Percentiles rank a stretch among this genome's conserved stretches.
Evolutionary conservation across 371 early-diverging fungal genomes (phyloP).

Genomic region (Capillidium heterosporum): DNA sequence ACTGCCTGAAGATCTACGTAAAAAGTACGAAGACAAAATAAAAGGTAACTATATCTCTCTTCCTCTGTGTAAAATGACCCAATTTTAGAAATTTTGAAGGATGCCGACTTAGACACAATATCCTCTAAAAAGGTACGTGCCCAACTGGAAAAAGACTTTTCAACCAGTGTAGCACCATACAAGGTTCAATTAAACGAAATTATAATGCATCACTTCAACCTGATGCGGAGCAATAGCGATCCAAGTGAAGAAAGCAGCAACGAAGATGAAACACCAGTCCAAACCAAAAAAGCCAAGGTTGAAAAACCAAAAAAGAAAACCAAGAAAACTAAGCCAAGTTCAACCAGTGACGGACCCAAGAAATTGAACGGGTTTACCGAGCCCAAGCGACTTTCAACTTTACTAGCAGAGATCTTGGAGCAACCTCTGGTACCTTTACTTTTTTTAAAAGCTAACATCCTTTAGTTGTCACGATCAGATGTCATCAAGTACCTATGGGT

Average conservation of each 20-base stretch:
- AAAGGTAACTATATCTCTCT: no score
- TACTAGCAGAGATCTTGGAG: slow-evolving; percentile 23
- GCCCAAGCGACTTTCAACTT: slow-evolving; percentile 21
- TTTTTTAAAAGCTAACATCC: not conserved
- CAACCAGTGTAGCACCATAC: slow-evolving; percentile 12
- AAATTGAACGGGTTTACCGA: not conserved
- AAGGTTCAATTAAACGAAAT: slow-evolving; percentile 21
- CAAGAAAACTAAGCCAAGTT: slow-evolving; percentile 1
- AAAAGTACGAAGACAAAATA: no score
- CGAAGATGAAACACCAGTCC: not conserved
- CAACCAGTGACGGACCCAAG: slow-evolving; percentile 6
- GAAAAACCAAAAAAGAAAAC: slow-evolving; percentile 1
- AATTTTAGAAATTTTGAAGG: slow-evolving; percentile 17
- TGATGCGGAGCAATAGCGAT: slow-evolving; percentile 9
- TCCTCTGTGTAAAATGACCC: not conserved
- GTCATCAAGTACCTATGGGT: slow-evolving; percentile 33
- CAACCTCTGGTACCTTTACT: slow-evolving; percentile 5
- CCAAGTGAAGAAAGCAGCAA: not conserved
- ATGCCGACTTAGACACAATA: slow-evolving; percentile 24
- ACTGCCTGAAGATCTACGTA: no score
- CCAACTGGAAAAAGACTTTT: slow-evolving; percentile 16
- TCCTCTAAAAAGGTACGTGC: slow-evolving; percentile 29
- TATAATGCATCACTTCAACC: slow-evolving; percentile 11
- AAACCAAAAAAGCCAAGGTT: slow-evolving; percentile 5
- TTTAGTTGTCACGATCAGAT: slow-evolving; percentile 27